Conservation (phyloP, 2,329 filamentous ascomycete genomes). For the Huntiella bhutanensis region DNA sequence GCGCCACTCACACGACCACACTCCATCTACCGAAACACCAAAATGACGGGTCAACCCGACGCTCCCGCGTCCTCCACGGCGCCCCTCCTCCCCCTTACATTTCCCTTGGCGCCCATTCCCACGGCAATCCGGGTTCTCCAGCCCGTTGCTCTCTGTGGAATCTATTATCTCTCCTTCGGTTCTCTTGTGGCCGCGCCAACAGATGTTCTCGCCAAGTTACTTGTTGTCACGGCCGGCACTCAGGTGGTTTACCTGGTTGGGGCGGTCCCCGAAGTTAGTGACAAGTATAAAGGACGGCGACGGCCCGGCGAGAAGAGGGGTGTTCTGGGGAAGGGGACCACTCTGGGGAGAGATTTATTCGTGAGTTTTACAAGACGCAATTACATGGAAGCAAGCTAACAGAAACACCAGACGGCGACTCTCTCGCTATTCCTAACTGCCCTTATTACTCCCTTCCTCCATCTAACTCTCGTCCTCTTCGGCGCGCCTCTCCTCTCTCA, state of each 20-base stretch:
- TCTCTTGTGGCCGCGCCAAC: slow-evolving; percentile 53
- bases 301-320: not conserved
- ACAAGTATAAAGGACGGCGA: slow-evolving; percentile 16
- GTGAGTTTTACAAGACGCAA: slow-evolving; percentile 20
- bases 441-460: slow-evolving; percentile 45
- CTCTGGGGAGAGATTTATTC: slow-evolving; percentile 23
- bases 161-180: slow-evolving; percentile 45
- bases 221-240: slow-evolving; percentile 42
- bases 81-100: not conserved
- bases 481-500: slow-evolving; percentile 81
- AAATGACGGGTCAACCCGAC: not conserved
- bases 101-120: not conserved
- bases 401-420: slow-evolving; percentile 1
- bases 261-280: slow-evolving; percentile 43
- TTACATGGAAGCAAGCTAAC: not conserved
- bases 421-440: slow-evolving; percentile 40
- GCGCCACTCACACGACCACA: too few species aligned
- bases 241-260: slow-evolving; percentile 45
- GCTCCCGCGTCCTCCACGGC: not conserved
- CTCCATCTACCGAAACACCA: too few species aligned
- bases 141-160: slow-evolving; percentile 43
- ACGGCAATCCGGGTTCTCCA: slow-evolving; percentile 22
- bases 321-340: slow-evolving; percentile 26
- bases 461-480: slow-evolving; percentile 60
- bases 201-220: slow-evolving; percentile 36